Base-by-base conservation (phyloP, 164 flowering plant species). In the Buxus sempervirens region DNA sequence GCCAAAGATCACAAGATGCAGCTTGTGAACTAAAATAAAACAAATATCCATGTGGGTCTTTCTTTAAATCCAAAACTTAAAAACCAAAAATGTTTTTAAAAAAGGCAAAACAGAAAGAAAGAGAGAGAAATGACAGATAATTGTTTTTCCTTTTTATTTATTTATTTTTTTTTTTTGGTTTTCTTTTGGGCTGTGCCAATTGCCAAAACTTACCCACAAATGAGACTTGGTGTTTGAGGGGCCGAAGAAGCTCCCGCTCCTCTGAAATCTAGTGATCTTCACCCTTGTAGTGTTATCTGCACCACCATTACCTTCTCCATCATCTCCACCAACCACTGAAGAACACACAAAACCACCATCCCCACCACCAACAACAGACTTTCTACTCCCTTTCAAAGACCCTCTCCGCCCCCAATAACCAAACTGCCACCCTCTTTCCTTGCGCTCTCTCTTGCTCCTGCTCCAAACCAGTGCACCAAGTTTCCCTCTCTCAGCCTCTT, bases 221-320 rank as follows among this genome's bases (percentile, higher is more conserved):
- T 78, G 78, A 71, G 76, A 76, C 56, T 70, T 64, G n/a, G 77
- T 23, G 28, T 22, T 60, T 41, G 85, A 68, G 25, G 71, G 41
- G 45, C 61, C 58, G 25, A 69, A 24, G 51, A 79, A 58, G 68
- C 84, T 83, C 18, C 78, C 63, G 54, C 41, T 77, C 72, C 78
- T 80, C 42, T 45, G 74, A 20, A 73, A 53, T 67, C 82, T 78
- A 16, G 83, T 72, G 64, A 82, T 81, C 79, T 75, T 86, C 73
- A 77, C 82, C 57, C 63, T 60, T 1, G 68, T 45, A 15, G 51
- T 27, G 18, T 15, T 45, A 3, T 55, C 22, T 24, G 14, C 54
- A 23, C 19, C 66, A 41, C 22, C 62, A 32, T 32, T 28, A 25
- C 10, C 60, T 0, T 15, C 61, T 14, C 23, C 61, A 32, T 16